Base-by-base conservation (phyloP, 352 stramenopile genomes). In the Peronospora farinosa region DNA sequence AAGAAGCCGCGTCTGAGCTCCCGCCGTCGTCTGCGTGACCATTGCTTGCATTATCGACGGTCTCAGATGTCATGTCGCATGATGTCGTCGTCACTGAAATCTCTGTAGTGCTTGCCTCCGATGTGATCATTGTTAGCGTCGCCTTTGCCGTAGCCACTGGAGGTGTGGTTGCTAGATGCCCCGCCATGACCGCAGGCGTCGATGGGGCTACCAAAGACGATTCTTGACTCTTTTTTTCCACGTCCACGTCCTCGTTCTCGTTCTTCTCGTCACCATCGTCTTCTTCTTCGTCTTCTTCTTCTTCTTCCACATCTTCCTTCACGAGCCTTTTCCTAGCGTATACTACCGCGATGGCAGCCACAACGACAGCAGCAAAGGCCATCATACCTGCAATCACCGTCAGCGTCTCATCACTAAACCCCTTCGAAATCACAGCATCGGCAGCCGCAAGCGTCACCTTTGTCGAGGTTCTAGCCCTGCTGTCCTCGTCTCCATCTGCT, bases 281-380 rank as follows among this genome's bases (percentile, higher is more conserved):
- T 11, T 21, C 19, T 21, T 21, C 3, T 21, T 21, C 19, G 1
- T 49, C 32, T 8, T 57, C 47, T 25, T 33, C 53, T 19, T 21
- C 45, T 10, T 49, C 47, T 13, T 52, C 33, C 39, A 50, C 27
- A 30, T 44, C 33, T 17, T 59, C 43, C 17, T 21, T 54, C 21
- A 16, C n/a, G 44, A 37, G 57, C 23, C 39, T 41, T 47, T 63
- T 63, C 27, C 51, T 58, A 31, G 40, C 32, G 44, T 57, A 63
- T 25, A 57, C 61, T 42, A 53, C 28, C 1, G 44, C 44, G 42
- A 57, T 37, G 1, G 27, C 48, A 35, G 43, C 53, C 39, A 63
- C 42, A 16, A 63, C 40, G 17, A 61, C 39, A 44, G 55, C 51
- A 51, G 40, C 49, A 30, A 63, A 58, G 2, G 59, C 59, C 27